Base-by-base conservation (phyloP, 2,329 filamentous ascomycete species). In the Sarocladium strictum region DNA sequence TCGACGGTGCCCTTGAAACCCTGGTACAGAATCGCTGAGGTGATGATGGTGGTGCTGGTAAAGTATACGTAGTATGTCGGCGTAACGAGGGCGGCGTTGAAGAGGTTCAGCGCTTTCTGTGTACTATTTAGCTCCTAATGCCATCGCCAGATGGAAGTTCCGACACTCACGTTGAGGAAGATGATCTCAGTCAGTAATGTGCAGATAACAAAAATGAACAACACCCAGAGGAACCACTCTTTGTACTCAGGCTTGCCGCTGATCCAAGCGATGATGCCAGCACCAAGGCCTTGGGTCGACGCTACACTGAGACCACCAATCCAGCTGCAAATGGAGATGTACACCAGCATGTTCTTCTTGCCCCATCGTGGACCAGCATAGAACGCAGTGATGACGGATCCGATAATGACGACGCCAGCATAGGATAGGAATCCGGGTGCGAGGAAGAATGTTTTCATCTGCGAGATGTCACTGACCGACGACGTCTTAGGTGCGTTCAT, bases 11-110 rank as follows among this genome's bases (percentile, higher is more conserved):
- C 94, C 66, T 96, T 93, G 79, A 99, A 97, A 7, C 94, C 94
- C 59, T 85, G 86, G 71, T 97, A 97, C 2, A 99, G 76, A 47
- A 99, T 85, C 3, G 92, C 89, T 0, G 93, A 97, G 5, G 92
- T 95, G 61, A 97, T 83, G 60, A 99, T 97, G 19, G 94, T 97
- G 4, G 91, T 88, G 62, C 87, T 96, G 37, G 94, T 99, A 69
- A 99, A 99, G 75, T 95, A 93, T 60, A 99, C 94, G 69, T 99
- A 99, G 73, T 99, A 99, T 2, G 94, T 99, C 1, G 94, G 94
- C 0, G 94, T 99, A 57, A 99, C 94, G 60, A 99, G 81, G 7
- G 94, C 93, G 35, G 94, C 94, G 65, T 99, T 97, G 78, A 93
- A 97, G 51, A 99, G 72, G 66, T 99, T 97, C 55, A 97, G 79